Evolutionary conservation across 139 green algal genomes (phyloP).

Genomic region (Chlamydomonas applanata): DNA sequence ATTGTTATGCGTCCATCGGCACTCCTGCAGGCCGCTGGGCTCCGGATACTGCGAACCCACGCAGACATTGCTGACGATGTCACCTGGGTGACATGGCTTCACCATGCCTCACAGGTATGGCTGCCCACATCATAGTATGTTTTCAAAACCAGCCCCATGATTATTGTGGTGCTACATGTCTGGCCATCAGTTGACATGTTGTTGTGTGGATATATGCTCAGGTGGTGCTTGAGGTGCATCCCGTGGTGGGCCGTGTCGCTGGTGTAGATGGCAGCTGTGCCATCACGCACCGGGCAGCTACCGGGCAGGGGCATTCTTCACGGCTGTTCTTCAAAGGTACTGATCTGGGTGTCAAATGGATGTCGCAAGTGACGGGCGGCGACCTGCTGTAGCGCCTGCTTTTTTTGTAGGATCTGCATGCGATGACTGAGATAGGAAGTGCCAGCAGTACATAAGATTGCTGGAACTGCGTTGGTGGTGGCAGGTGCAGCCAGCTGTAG

Average conservation of each 20-base stretch:
- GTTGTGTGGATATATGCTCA: background rate
- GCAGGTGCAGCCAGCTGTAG: no score
- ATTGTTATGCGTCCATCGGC: no score
- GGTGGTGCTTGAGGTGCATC: conserved; percentile 9
- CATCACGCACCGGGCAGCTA: background rate
- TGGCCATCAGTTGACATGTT: no score
- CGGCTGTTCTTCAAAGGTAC: conserved; percentile 17
- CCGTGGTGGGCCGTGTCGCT: conserved; percentile 9
- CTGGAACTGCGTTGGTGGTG: no score
- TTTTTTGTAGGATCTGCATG: no score
- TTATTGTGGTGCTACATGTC: background rate
- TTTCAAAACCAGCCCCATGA: background rate
- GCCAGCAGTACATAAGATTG: no score
- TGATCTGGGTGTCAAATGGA: conserved; percentile 22
- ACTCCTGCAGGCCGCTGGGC: no score
- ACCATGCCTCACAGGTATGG: background rate
- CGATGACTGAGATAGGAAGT: no score
- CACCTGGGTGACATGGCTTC: background rate
- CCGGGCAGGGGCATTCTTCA: background rate
- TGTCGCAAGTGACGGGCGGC: conserved; percentile 6
- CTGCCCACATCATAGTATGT: background rate
- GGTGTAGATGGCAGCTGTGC: conserved; percentile 17
- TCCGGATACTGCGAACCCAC: no score
- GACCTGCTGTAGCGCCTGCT: conserved; percentile 13
- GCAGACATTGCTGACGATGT: background rate